A percentile compares a stretch with the other conserved stretches of the same genome.
These are phyloP conservation scores for Fusarium staphyleae DNA, from an alignment of 2,329 filamentous ascomycete species.

Conservation along the genomic window DNA sequence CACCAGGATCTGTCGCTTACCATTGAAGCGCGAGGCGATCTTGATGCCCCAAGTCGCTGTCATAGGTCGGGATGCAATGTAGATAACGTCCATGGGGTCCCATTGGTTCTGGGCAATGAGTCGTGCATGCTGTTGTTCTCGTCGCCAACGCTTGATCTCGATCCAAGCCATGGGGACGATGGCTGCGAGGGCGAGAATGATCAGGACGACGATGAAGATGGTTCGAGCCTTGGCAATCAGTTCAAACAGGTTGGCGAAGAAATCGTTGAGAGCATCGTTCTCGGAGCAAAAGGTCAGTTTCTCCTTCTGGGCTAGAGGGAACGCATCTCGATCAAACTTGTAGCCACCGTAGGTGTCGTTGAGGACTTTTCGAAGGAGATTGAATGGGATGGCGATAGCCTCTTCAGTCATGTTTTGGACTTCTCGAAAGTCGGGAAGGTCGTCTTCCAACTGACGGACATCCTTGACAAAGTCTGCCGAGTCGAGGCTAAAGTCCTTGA, in stretches of 20 bases:
- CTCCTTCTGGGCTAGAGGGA: slow-evolving; percentile 86
- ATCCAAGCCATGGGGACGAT: slow-evolving; percentile 82
- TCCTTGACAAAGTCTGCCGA: slow-evolving; percentile 71
- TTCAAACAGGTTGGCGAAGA: slow-evolving; percentile 77
- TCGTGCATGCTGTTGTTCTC: slow-evolving; percentile 72
- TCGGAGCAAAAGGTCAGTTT: slow-evolving; percentile 86
- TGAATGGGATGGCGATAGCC: slow-evolving; percentile 80
- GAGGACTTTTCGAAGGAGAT: slow-evolving; percentile 76
- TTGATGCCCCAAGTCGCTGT: slow-evolving; percentile 76
- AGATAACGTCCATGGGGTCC: slow-evolving; percentile 87
- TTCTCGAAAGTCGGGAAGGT: slow-evolving; percentile 82
- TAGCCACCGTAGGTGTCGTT: slow-evolving; percentile 75
- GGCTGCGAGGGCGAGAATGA: slow-evolving; percentile 72
- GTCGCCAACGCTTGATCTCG: slow-evolving; percentile 79
- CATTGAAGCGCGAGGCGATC: slow-evolving; percentile 69
- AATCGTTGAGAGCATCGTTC: slow-evolving; percentile 80
- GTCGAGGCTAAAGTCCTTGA: slow-evolving; percentile 74
- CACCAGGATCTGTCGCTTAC: slow-evolving; percentile 72
- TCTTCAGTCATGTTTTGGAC: slow-evolving; percentile 82
- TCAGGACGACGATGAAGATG: slow-evolving; percentile 77
- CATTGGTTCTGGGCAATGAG: slow-evolving; percentile 70
- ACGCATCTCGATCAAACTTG: slow-evolving; percentile 76
- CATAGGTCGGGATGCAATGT: slow-evolving; percentile 83
- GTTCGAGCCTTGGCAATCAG: slow-evolving; percentile 74
- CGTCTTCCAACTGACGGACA: slow-evolving; percentile 75